Evolutionary conservation across 495 filamentous ascomycete genomes (phyloP).

Genomic region (Penicillium flavigenum): DNA sequence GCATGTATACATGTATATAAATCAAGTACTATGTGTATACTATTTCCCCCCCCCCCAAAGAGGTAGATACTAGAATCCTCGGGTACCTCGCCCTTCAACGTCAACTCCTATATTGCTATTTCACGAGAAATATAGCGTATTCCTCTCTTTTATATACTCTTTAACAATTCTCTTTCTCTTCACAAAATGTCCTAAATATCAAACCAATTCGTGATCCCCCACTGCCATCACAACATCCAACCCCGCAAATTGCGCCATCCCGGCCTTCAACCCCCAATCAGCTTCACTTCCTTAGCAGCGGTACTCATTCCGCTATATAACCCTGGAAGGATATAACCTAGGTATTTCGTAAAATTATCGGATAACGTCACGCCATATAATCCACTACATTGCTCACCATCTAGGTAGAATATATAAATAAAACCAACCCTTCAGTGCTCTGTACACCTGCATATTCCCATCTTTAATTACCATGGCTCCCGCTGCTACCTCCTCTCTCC

Average conservation of each 20-base stretch:
- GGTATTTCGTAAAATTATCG: background rate
- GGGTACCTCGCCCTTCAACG: too few relatives aligned
- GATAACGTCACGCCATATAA: conserved; percentile 26
- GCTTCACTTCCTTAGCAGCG: background rate
- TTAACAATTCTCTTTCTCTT: too few relatives aligned
- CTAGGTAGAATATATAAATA: conserved; percentile 23
- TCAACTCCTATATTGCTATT: too few relatives aligned
- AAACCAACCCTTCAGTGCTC: background rate
- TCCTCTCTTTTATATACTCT: too few relatives aligned
- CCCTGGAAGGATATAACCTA: background rate
- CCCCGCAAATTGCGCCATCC: conserved; percentile 37
- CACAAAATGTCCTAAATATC: too few relatives aligned
- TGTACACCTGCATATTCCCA: background rate
- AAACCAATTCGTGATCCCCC: conserved; percentile 8
- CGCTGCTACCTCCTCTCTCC: conserved; percentile 33
- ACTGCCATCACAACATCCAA: conserved; percentile 34
- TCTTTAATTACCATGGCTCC: conserved; percentile 27
- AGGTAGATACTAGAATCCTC: too few relatives aligned
- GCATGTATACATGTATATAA: too few relatives aligned
- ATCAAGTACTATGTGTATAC: too few relatives aligned
- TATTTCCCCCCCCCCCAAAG: too few relatives aligned
- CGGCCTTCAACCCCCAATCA: conserved; percentile 21
- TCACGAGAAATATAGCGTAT: too few relatives aligned
- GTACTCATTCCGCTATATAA: background rate
- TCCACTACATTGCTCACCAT: conserved; percentile 25